Evolutionary conservation across 805 yeast species (phyloP), one percentile per base, ranked within the genome.

Genomic region (Kazachstania taianensis): DNA sequence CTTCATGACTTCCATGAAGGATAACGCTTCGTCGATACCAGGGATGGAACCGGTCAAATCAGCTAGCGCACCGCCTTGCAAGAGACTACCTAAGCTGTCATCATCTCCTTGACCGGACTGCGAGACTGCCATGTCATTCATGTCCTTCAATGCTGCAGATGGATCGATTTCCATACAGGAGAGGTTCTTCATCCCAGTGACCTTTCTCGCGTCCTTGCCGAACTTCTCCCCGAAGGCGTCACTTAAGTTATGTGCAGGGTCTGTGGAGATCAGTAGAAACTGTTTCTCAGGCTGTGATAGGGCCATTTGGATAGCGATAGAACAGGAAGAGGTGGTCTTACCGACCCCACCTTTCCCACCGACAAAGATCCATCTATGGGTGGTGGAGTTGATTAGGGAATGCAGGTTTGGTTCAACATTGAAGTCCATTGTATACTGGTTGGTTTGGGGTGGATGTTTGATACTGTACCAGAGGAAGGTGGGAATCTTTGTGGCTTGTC

Each of bases 331-430:
- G 18, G 98, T 92, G 44, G 99, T 92, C 60, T 92, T 92, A 52
- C 99, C 99, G 20, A 92, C 99, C 63, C 99, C 99, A 60, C 99
- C 99, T 67, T 92, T 92, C 49, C 99, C 99, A 46, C 99, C 99
- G 30, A 89, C 97, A 53, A 92, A 92, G 44, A 92, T 80, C 99
- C 99, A 92, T 55, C 82, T 83, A 54, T 92, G 72, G 9, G 81
- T 61, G 28, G 75, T 62, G 19, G 80, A 83, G 42, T 72, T 77
- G 36, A 81, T 65, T 36, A 82, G 63, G 13, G 82, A 77, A 48
- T 75, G 73, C 45, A 82, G 68, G 28, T 80, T 77, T 43, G 89
- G 85, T 45, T 80, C 89, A 25, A 76, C 71, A 43, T 70, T 72
- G 40, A 76, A 69, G 43, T 78, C 83, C 73, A 57, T 56, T 7